These are phyloP conservation scores for Cyberlindnera mississippiensis DNA, from an alignment of 805 yeast genomes.

Conservation along the genomic window DNA sequence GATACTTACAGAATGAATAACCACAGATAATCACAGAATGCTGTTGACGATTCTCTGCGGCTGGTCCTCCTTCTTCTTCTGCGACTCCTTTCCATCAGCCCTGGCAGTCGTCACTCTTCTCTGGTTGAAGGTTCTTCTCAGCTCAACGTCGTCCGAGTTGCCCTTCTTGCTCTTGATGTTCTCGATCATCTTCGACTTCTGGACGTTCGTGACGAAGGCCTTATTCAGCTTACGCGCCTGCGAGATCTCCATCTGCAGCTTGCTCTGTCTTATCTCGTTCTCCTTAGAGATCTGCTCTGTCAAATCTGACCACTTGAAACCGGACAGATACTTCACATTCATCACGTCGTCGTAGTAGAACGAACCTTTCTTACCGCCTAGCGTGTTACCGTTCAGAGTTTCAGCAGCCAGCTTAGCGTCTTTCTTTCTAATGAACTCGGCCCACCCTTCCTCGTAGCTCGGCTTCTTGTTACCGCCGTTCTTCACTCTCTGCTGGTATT, in stretches of 20 bases:
- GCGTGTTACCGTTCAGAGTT: slow-evolving; percentile 80
- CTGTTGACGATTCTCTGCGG: slow-evolving; percentile 32
- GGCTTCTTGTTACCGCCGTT: slow-evolving; percentile 90
- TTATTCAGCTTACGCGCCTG: slow-evolving; percentile 87
- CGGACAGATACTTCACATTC: slow-evolving; percentile 83
- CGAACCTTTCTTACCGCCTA: slow-evolving; percentile 90
- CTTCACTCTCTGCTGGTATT: slow-evolving; percentile 64
- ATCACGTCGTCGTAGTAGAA: slow-evolving; percentile 93
- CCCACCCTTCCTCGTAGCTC: slow-evolving; percentile 95
- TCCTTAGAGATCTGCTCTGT: slow-evolving; percentile 92
- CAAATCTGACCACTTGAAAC: slow-evolving; percentile 93
- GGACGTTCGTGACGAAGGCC: slow-evolving; percentile 78
- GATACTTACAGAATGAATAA: neutral
- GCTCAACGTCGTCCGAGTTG: slow-evolving; percentile 26
- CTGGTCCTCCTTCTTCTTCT: slow-evolving; percentile 33
- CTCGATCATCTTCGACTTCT: slow-evolving; percentile 74
- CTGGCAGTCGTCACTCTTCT: slow-evolving; percentile 62
- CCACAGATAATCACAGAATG: slow-evolving; percentile 13
- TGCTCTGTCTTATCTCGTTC: slow-evolving; percentile 82
- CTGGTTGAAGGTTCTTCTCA: slow-evolving; percentile 67
- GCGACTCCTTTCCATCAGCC: slow-evolving; percentile 51
- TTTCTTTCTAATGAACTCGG: slow-evolving; percentile 76
- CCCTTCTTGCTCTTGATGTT: slow-evolving; percentile 45
- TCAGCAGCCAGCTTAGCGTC: slow-evolving; percentile 87
- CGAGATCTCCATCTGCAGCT: slow-evolving; percentile 80